Evolutionary conservation across 768 basidiomycete species (phyloP), one percentile per base, ranked within the genome.

Genomic region (Clitopilus hobsonii): DNA sequence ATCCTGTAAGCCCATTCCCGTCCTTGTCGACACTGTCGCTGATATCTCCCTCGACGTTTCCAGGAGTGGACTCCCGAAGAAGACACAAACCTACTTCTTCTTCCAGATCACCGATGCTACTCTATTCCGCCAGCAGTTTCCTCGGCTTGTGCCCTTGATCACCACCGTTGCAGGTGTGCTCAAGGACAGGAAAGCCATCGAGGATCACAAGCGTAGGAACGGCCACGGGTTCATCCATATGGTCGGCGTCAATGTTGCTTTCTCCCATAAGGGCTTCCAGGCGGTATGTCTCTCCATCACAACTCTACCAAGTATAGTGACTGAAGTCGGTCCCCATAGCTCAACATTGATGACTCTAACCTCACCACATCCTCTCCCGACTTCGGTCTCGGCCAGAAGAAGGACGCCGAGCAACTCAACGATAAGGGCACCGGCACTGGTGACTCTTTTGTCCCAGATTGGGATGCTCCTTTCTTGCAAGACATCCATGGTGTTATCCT

Each of bases 21-120:
- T 48, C 4, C 13, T 6, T 6, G 2, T 20, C 6, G 5, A 14
- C 10, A n/a, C 11, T 14, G 20, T 22, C 30, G 7, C 52, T 56
- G n/a, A 36, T n/a, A 36, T 20, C 27, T 50, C 20, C 23, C n/a
- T 27, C 51, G 10, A 6, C 25, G n/a, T 47, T 26, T 38, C 20
- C 54, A 83, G 82, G 59, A 71, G 73, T 32, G 83, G 82, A 16
- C 73, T 84, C 36, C 78, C 76, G 6, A 85, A 85, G 74, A 79
- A 76, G 67, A 73, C 71, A 5, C 74, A 83, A 57, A 65, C 68
- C 7, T 81, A 77, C 61, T 68, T 75, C 55, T 81, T 85, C 67
- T 83, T 83, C 73, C 65, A 74, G 52, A 76, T 85, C 60, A 65
- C 66, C 49, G 57, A 85, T 60, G 71, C 65, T 51, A 58, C 59